Evolutionary conservation across 2,329 filamentous ascomycete genomes (phyloP), one percentile per base, ranked within the genome.

Genomic region (Parafenestella ontariensis): DNA sequence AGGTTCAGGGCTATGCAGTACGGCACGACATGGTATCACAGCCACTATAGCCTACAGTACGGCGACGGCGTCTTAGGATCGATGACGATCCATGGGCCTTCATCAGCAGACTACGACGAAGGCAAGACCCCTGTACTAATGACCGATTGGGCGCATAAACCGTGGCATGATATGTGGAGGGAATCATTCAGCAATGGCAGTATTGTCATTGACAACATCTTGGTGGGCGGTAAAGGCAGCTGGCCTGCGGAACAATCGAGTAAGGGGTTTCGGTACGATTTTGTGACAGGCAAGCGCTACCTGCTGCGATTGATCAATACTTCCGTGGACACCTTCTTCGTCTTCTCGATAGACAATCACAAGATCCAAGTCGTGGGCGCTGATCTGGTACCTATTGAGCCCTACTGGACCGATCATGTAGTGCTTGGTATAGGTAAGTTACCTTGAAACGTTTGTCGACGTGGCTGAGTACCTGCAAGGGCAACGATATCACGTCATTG

Each of bases 11-110:
- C 51, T 67, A 81, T 54, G 72, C 79, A 69, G 68, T 73, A 46
- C 76, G 83, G 83, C 15, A 84, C 81, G 1, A 82, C 84, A 56
- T 85, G 83, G 83, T 91, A 91, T 63, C 89, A 91, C 65, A 86
- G 83, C 0, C 89, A 92, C 54, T 82, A 59, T 62, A 76, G 29
- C 56, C 68, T 76, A 0, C 77, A 79, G 41, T 70, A 76, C 36
- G 77, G 76, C 52, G 72, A 70, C 36, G 77, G 77, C 50, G 59
- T 75, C n/a, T 62, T 69, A 15, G 77, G 77, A 26, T 68, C 74
- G 13, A 69, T 77, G 54, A 63, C 76, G 23, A 74, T 78, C 18
- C 65, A 79, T 28, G 75, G 76, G 3, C 74, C 76, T 11, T 58
- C 66, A 5, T 60, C 67, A 18, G 63, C 58, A 10, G 43, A 69